phyloP scores from a whole-genome alignment of 192 early-diverging fungal genomes.

The Coemansia javaensis region DNA sequence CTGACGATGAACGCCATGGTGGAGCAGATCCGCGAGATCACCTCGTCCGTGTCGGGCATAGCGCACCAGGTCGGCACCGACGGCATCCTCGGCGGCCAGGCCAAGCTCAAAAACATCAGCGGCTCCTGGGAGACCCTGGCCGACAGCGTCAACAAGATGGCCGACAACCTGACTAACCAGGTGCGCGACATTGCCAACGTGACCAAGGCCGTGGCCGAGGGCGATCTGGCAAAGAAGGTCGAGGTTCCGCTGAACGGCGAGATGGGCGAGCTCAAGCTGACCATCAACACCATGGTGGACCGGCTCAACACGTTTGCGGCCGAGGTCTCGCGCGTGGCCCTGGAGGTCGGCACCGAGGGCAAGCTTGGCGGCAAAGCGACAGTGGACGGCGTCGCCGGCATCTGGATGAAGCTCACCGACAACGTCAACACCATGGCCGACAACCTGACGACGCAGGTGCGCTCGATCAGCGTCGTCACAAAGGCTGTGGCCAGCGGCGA shows the following conservation, averaged over 20 bases:
- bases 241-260: conserved; percentile 51
- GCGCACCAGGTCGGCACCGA: conserved; percentile 63
- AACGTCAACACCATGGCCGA: conserved; percentile 60
- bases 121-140: conserved; percentile 58
- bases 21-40: conserved; percentile 54
- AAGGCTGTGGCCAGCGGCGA: conserved; percentile 55
- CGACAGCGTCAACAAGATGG: conserved; percentile 59
- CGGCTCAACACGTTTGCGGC: conserved; percentile 51
- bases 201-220: conserved; percentile 55
- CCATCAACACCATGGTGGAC: conserved; percentile 61
- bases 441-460: conserved; percentile 56
- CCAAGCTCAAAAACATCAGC: conserved; percentile 19
- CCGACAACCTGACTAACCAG: conserved; percentile 54
- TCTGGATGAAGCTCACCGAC: conserved; percentile 55
- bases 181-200: conserved; percentile 54
- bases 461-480: conserved; percentile 53
- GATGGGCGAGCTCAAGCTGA: conserved; percentile 58
- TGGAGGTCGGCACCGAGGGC: conserved; percentile 58
- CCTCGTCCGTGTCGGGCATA: conserved; percentile 60
- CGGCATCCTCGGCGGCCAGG: conserved; percentile 67
- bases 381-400: conserved; percentile 46
- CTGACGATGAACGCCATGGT: conserved; percentile 57
- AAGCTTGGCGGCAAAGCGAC: conserved; percentile 53
- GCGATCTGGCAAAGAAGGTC: conserved; percentile 53
- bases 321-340: conserved; percentile 54